Evolutionary conservation across 345 rosid genomes (phyloP), one percentile per base, ranked within the genome.

Genomic region (Populus simonii): DNA sequence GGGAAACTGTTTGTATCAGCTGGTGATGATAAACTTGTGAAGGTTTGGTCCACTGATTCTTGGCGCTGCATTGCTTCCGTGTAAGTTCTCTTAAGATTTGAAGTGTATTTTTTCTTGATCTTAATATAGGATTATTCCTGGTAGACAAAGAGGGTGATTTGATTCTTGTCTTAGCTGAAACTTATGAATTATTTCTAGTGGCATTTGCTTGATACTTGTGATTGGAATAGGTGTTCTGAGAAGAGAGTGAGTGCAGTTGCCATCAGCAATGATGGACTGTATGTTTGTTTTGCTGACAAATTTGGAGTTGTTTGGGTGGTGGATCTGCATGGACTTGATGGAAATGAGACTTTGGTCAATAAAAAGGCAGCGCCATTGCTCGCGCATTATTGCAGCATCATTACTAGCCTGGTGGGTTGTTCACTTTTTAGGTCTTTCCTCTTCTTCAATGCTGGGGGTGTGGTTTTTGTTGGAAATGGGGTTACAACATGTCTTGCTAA

Each of bases 271-370:
- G 89, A 92, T 79, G 94, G 88, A 31, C 81, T 77, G 63, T 72
- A 88, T 85, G 92, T 90, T 73, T 94, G 98, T 75, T 96, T 88
- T 79, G 94, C 98, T 73, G 98, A 96, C 80, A 94, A 94, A 83
- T 96, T 96, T 82, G 98, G 98, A 86, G 96, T 89, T 84, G 97
- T 94, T 73, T 91, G 99, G 97, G 94, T 89, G 80, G 87, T 91
- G 80, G 87, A 84, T 80, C 77, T 89, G 47, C 86, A 83, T 51
- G 92, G 80, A 51, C 70, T 85, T 79, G 85, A 81, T 38, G 88
- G 84, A 36, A 80, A 83, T 71, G 59, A 79, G 71, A 53, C 74
- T 83, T 18, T 75, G 36, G 84, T 80, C 49, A 76, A 83, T 84
- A 86, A 85, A 85, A 90, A 90, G 90, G 89, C 95, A 62, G 87